phyloP scores from a whole-genome alignment of 345 rosid species.

The Brassica nigra region DNA sequence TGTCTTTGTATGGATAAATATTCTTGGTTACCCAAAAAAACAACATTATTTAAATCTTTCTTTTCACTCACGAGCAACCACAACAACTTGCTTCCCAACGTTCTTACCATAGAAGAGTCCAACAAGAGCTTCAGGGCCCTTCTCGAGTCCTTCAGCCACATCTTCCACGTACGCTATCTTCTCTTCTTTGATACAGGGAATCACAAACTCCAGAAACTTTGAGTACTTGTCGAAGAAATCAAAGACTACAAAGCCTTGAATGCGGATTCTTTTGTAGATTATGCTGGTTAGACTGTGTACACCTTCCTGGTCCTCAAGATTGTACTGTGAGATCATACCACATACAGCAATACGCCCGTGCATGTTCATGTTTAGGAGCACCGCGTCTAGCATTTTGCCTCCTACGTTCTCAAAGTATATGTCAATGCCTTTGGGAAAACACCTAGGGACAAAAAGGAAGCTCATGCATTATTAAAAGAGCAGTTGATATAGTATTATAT shows the following conservation, averaged over 20 bases:
- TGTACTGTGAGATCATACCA: constrained; percentile 68
- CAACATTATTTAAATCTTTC: background rate
- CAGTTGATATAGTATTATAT: background rate
- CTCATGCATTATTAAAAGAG: background rate
- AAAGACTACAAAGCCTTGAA: constrained; percentile 41
- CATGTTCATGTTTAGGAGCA: constrained; percentile 52
- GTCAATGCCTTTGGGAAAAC: constrained; percentile 52
- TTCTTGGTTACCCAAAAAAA: background rate
- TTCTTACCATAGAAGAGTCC: constrained; percentile 61
- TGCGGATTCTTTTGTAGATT: constrained; percentile 41
- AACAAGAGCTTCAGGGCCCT: constrained; percentile 51
- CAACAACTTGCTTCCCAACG: constrained; percentile 60
- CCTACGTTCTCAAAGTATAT: constrained; percentile 59
- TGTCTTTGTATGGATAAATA: background rate
- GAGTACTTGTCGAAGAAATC: constrained; percentile 53
- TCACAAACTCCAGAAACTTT: constrained; percentile 46
- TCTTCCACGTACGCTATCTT: constrained; percentile 61
- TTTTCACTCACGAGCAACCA: constrained; percentile 31
- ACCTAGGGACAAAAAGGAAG: constrained; percentile 12
- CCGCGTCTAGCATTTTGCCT: constrained; percentile 60
- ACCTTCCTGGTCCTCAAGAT: constrained; percentile 47
- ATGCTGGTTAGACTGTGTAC: constrained; percentile 33
- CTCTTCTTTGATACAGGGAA: constrained; percentile 48
- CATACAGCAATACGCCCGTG: constrained; percentile 48
- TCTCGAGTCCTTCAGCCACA: constrained; percentile 57